These are phyloP conservation scores for Rhododendron mucronatum DNA, from an alignment of 148 eudicot genomes.

Conservation along the genomic window DNA sequence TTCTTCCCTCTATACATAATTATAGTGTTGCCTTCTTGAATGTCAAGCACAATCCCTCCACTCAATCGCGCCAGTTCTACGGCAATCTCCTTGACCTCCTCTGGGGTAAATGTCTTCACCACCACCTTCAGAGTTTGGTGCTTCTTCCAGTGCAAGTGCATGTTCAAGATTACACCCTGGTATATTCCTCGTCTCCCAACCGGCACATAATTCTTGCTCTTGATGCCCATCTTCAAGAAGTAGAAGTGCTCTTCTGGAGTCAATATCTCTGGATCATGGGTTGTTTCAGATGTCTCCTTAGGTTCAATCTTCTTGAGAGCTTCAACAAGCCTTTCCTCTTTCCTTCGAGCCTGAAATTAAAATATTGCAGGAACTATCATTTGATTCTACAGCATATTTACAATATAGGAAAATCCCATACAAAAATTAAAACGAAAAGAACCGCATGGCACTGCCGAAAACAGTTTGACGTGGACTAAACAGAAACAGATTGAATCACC, in stretches of 20 bases:
- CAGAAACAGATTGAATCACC: not conserved
- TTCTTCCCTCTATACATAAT: conserved; percentile 98
- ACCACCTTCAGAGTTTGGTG: conserved; percentile 88
- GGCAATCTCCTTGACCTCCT: conserved; percentile 90
- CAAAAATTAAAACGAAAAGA: not conserved
- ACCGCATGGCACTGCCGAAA: not conserved
- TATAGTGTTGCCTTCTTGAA: conserved; percentile 74
- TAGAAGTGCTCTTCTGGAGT: conserved; percentile 98
- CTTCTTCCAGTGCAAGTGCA: conserved; percentile 99
- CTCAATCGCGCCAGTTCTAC: conserved; percentile 79
- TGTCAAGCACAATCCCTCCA: conserved; percentile 92
- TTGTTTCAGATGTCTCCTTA: conserved; percentile 73
- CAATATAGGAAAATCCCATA: not conserved
- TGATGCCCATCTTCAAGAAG: conserved; percentile 87
- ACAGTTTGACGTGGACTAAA: not conserved
- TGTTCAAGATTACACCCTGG: conserved; percentile 91
- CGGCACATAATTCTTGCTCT: conserved; percentile 88
- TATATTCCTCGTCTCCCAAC: conserved; percentile 89
- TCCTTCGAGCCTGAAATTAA: conserved; percentile 64
- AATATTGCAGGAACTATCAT: conserved; percentile 2
- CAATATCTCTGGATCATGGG: conserved; percentile 91
- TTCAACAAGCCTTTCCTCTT: conserved; percentile 68
- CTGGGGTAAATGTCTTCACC: conserved; percentile 80
- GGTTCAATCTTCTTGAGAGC: conserved; percentile 81
- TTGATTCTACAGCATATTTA: not conserved